These are phyloP conservation scores for Ogataea degrootiae DNA, from an alignment of 805 yeast genomes.

Conservation along the genomic window DNA sequence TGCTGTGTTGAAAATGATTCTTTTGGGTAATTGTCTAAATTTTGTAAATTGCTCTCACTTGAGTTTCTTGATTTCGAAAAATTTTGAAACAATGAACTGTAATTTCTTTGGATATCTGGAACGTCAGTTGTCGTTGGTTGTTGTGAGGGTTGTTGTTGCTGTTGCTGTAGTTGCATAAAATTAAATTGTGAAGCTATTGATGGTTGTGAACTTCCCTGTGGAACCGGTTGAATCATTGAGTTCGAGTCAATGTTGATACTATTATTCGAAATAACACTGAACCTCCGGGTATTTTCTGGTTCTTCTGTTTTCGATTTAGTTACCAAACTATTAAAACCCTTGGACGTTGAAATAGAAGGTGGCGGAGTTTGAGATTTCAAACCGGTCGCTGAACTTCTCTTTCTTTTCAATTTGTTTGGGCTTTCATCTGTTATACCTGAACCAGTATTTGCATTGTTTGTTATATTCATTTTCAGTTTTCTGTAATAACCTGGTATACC, in stretches of 20 bases:
- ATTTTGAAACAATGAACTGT: conserved; percentile 7
- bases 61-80: conserved; percentile 1
- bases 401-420: neutral
- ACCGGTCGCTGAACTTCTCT: neutral
- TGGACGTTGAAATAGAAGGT: too few relatives aligned
- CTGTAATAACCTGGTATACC: conserved; percentile 29
- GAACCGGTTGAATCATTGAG: neutral
- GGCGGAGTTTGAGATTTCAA: too few relatives aligned
- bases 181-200: neutral
- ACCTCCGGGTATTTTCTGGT: too few relatives aligned
- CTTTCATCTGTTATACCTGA: neutral
- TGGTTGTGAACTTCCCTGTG: too few relatives aligned
- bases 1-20: too few relatives aligned
- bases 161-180: neutral
- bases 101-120: conserved; percentile 2
- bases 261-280: too few relatives aligned
- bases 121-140: neutral
- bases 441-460: neutral
- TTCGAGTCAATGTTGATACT: neutral
- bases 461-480: conserved; percentile 15
- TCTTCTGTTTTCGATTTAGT: too few relatives aligned
- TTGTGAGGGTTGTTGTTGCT: neutral
- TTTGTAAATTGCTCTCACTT: too few relatives aligned
- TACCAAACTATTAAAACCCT: too few relatives aligned
- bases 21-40: too few relatives aligned